Evolutionary conservation across 2,329 filamentous ascomycete genomes (phyloP).

Genomic region (Aspergillus chevalieri): DNA sequence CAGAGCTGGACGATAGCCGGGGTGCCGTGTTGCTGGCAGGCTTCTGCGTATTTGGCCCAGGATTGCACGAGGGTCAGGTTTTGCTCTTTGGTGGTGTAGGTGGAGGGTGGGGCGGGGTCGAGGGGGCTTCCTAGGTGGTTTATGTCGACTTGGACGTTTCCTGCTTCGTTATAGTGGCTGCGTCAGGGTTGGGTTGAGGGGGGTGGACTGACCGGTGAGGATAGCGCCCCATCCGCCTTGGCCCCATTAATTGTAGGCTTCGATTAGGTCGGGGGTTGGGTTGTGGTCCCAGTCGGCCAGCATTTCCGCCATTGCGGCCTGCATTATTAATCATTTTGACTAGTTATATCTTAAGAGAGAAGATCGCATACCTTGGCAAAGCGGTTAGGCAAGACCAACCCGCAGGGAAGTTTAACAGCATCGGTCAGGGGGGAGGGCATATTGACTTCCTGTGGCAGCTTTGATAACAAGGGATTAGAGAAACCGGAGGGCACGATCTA

Average conservation of each 20-base stretch:
- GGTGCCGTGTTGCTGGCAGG: slow-evolving; percentile 34
- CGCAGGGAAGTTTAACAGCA: slow-evolving; percentile 49
- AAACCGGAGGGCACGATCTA: background rate
- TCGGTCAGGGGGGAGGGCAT: slow-evolving; percentile 29
- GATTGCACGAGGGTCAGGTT: slow-evolving; percentile 12
- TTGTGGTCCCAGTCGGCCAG: slow-evolving; percentile 44
- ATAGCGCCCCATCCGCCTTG: slow-evolving; percentile 38
- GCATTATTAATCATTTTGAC: slow-evolving; percentile 17
- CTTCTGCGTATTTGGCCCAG: slow-evolving; percentile 26
- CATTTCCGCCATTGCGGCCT: slow-evolving; percentile 39
- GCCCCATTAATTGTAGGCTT: slow-evolving; percentile 50
- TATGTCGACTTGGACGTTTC: slow-evolving; percentile 41
- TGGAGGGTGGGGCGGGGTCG: slow-evolving; percentile 22
- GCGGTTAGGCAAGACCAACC: slow-evolving; percentile 52
- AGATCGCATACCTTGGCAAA: slow-evolving; percentile 36
- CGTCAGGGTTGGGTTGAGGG: background rate
- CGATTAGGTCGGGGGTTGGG: slow-evolving; percentile 38
- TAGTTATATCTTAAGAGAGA: slow-evolving; percentile 2
- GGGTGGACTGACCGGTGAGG: slow-evolving; percentile 33
- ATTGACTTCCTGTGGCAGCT: background rate
- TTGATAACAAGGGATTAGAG: too few species aligned
- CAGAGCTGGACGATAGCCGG: slow-evolving; percentile 41
- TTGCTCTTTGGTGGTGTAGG: slow-evolving; percentile 19
- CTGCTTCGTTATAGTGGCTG: slow-evolving; percentile 6
- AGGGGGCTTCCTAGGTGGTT: slow-evolving; percentile 32